Base-by-base conservation (phyloP, 345 rosid species). In the Pelargonium nanum region DNA sequence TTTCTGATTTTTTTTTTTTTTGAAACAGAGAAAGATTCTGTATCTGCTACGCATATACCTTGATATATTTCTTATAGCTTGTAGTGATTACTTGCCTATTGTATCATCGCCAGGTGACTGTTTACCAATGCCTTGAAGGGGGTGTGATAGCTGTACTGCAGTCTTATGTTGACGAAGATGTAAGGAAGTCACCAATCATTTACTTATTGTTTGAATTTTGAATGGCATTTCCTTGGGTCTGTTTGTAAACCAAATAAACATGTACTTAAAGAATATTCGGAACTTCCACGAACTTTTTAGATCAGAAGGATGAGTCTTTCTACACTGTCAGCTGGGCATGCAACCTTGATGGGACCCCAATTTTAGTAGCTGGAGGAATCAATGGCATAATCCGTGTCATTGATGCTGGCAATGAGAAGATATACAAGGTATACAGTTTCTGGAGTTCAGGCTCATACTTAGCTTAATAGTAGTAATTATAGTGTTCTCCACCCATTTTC, bases 221-320 rank as follows among this genome's bases (percentile, higher is more conserved):
- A 13, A 24, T 56, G 26, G 28, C 15, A 20, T 64, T 51, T 52
- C 52, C 26, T 61, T 50, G 30, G 62, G 55, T 53, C 53, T 61
- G 55, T 56, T 61, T 32, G 23, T 19, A 17, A n/a, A 67, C 59
- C 44, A 44, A 30, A 50, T 64, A 61, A 63, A 75, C 53, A 57
- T 40, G 48, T 40, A 40, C 48, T 26, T 73, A 64, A 72, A 40
- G 59, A 63, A 55, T 23, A 4, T 25, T 72, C 66, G 78, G 76
- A 60, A 59, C 74, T 73, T 86, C 70, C 70, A 65, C 76, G 62
- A 83, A 71, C 68, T 72, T 45, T 77, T 72, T 87, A 77, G 84
- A 76, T 77, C 89, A 93, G 99, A 93, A 89, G 85, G 97, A 89
- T 2, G 99, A 93, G 78, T 87, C 96, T 0, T 93, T 93, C 74